A percentile compares a stretch with the other conserved stretches of the same genome.
Conservation (phyloP, 805 yeast genomes). For the Lachancea sp. region DNA sequence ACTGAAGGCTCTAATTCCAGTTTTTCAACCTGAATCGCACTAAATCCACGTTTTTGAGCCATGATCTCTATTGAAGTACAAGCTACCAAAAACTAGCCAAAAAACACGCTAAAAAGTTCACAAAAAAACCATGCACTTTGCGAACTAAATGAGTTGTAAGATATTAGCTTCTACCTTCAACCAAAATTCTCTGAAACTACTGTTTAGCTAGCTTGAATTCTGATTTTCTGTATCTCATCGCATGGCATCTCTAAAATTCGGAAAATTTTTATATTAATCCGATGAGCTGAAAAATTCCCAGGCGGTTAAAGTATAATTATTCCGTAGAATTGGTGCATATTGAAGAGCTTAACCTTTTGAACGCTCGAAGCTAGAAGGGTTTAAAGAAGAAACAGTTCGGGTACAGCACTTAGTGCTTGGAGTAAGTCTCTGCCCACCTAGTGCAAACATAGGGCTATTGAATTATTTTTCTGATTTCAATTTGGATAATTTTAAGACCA, state of each 20-base stretch:
- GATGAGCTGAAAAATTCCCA: conserved; percentile 3
- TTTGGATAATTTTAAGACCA: background rate
- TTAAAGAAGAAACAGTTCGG: too few species aligned
- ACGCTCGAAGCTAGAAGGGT: too few species aligned
- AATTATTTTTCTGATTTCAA: background rate
- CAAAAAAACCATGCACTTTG: background rate
- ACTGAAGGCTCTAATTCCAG: conserved; percentile 42
- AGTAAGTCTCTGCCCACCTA: too few species aligned
- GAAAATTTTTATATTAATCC: background rate
- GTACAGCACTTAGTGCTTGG: too few species aligned
- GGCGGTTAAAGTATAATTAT: background rate
- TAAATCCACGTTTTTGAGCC: conserved; percentile 14
- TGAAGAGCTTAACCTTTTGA: background rate
- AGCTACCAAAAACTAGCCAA: background rate
- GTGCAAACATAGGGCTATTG: too few species aligned
- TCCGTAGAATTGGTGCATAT: background rate
- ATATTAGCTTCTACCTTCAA: too few species aligned
- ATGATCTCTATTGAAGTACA: conserved; percentile 3
- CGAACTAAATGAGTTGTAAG: background rate
- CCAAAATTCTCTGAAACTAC: too few species aligned
- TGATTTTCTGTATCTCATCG: background rate
- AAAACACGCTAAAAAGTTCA: background rate
- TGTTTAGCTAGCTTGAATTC: background rate
- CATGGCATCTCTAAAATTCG: background rate
- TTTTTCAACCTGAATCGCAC: conserved; percentile 29